Base-by-base conservation (phyloP, 805 yeast species). In the Naumovozyma baii region DNA sequence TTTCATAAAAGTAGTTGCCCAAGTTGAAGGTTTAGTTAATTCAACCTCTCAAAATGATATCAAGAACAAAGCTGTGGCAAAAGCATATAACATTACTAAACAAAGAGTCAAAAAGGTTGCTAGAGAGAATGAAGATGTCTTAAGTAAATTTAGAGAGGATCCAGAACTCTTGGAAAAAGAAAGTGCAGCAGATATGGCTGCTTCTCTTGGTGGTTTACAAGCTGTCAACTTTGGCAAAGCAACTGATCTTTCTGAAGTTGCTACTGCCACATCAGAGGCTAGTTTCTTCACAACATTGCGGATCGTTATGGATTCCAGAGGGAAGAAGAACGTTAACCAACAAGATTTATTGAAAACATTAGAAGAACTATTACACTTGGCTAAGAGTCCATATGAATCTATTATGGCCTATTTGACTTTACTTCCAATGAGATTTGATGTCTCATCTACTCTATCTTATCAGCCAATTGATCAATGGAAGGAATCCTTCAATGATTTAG, bases 251-350 rank as follows among this genome's bases (percentile, higher is more conserved):
- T 50, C 63, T 4, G 54, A 64, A 4, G 53, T 52, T 15, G 62
- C 60, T 13, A 43, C 51, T 18, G 60, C 60, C 28, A 57, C 63
- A 8, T 60, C 58, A 17, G 66, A 59, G 41, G 69, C 66, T 14
- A 72, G 68, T 41, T 78, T 87, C 41, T 86, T 88, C 68, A 68
- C 78, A 41, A 76, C 83, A 28, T 71, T 92, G 59, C 74, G 80
- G 59, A 63, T 76, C 39, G 78, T 92, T 41, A 68, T 83, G 44
- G 97, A 92, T 63, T 72, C 87, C 37, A 80, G 98, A 67, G 98
- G 98, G 70, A 88, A 88, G 72, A 90, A 85, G 71, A 87, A 85
- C 61, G 82, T 86, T 46, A 95, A 90, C 62, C 76, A 80, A 47
- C 62, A 59, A 46, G 94, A 84, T 62, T 95, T 90, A 63, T 76